A percentile compares a stretch with the other conserved stretches of the same genome.
Conservation (phyloP, 73 alveolate genomes). For the Paramecium tetraurelia region DNA sequence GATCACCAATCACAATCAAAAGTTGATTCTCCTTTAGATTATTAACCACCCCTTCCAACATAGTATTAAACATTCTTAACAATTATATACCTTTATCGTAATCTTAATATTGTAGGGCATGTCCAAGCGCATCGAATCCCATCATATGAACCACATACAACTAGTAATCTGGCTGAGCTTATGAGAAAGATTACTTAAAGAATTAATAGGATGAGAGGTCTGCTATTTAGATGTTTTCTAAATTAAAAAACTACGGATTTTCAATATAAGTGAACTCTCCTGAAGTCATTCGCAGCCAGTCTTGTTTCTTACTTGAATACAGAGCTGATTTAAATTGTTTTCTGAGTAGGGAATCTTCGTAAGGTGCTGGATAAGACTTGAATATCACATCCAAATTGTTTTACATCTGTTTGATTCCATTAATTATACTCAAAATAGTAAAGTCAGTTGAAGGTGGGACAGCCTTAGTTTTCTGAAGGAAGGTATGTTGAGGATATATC, state of each 20-base stretch:
- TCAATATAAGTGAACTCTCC: slow-evolving; percentile 24
- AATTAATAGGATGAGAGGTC: not conserved
- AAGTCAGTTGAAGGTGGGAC: slow-evolving; percentile 40
- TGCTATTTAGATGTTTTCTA: not conserved
- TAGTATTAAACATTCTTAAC: not conserved
- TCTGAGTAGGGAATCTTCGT: not conserved
- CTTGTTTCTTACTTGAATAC: not conserved
- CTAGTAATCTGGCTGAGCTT: not conserved
- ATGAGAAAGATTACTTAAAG: not conserved
- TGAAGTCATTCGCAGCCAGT: slow-evolving; percentile 28
- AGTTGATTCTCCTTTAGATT: not conserved
- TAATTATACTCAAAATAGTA: slow-evolving; percentile 11
- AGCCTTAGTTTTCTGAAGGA: slow-evolving; percentile 8
- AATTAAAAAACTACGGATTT: not conserved
- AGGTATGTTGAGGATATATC: not conserved
- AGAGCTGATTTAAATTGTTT: not conserved
- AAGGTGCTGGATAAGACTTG: not conserved
- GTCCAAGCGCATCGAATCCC: slow-evolving; percentile 47
- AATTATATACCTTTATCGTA: not conserved
- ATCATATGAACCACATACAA: not conserved
- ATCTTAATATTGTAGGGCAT: slow-evolving; percentile 16
- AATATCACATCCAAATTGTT: not conserved
- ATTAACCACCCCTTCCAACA: not conserved
- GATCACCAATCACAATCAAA: slow-evolving; percentile 10
- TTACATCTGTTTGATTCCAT: slow-evolving; percentile 1